phyloP scores from a whole-genome alignment of 2,329 filamentous ascomycete genomes.

The Trichoderma harzianum region DNA sequence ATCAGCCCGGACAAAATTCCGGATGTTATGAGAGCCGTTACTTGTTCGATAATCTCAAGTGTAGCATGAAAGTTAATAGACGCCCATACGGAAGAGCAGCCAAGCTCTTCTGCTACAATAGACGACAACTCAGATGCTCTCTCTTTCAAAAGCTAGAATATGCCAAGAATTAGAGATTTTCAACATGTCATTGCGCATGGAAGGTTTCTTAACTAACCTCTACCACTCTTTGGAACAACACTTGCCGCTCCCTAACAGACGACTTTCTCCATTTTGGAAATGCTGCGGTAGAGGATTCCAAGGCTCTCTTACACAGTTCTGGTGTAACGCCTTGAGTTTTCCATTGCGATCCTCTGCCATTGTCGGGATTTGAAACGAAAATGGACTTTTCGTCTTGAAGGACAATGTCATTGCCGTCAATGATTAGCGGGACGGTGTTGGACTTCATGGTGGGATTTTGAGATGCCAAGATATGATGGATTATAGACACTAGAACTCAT shows the following conservation, averaged over 20 bases:
- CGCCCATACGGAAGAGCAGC: neutral
- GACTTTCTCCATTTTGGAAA: constrained; percentile 9
- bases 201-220: neutral
- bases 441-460: neutral
- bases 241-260: neutral
- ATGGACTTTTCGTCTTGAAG: neutral
- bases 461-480: neutral
- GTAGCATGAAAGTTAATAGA: neutral
- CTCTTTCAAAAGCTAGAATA: neutral
- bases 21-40: neutral
- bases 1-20: neutral
- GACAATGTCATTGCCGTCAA: constrained; percentile 13
- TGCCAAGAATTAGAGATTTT: neutral
- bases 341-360: neutral
- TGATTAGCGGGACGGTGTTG: constrained; percentile 10
- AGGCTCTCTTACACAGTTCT: neutral
- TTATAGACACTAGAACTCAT: neutral
- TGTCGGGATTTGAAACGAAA: constrained; percentile 9
- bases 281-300: constrained; percentile 4
- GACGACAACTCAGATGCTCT: neutral
- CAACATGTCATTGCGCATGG: neutral
- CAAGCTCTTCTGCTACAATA: constrained; percentile 3
- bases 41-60: neutral
- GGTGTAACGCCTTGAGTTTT: constrained; percentile 10
- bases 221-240: constrained; percentile 1